Base-by-base conservation (phyloP, 192 early-diverging fungal species). In the Entomortierella lignicola region DNA sequence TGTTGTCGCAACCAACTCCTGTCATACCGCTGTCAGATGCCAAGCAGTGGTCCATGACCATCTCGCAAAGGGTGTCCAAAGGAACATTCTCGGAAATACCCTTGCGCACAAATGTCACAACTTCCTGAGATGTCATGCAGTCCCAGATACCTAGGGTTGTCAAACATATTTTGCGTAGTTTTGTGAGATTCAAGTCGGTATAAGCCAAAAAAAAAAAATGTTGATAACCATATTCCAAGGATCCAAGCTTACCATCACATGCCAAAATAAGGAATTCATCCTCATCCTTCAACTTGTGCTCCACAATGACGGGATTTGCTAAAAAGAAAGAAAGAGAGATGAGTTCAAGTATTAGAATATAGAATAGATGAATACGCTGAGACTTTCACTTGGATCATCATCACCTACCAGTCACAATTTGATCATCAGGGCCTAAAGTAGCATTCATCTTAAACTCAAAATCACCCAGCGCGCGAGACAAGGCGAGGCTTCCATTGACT, bases 1-100 rank as follows among this genome's bases (percentile, higher is more conserved):
- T 99, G 84, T 99, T 99, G 84, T 99, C 98, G 84, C 97, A 99
- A n/a, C 98, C 98, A 48, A 99, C 89, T 26, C 94, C 93, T 55
- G 92, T 94, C 63, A 95, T 82, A 39, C 96, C 96, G 69, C 87
- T 91, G 71, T 96, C 95, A 29, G 89, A 82, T 31, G 97, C 96
- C 66, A 99, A 87, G 70, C 98, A 98, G 57, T 87, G 82, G 63
- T 97, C 93, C 95, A 98, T 98, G 55, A 97, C 86, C 26, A 87
- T 83, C 83, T 99, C 97, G 81, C 92, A 94, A 63, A 96, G 90
- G 26, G 82, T 81, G 52, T 82, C 84, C 18, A 97, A 82, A 54
- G 85, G 82, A 61, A 83, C 68, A 61, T 86, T 86, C 23, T 91
- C 83, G 2, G 85, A 82, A 26, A 99, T 84, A 60, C 86, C 84